These are phyloP conservation scores for Leccinum pallidistipes DNA, from an alignment of 1,284 basidiomycete genomes.

Conservation along the genomic window DNA sequence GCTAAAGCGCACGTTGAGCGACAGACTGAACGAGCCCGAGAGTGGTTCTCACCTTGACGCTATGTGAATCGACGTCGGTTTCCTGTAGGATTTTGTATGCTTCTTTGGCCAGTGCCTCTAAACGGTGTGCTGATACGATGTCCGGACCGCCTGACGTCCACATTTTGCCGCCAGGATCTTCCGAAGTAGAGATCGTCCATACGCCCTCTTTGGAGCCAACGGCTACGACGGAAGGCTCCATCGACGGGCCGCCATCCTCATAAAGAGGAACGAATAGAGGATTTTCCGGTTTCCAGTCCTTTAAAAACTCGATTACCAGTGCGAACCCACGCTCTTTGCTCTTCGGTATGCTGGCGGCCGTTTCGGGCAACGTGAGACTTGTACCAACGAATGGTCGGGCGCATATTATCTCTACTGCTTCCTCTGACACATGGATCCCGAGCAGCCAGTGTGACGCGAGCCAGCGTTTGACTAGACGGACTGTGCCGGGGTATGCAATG, in stretches of 20 bases:
- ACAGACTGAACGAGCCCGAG: neutral
- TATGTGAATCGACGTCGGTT: conserved; percentile 32
- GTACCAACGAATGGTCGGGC: conserved; percentile 59
- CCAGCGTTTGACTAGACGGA: conserved; percentile 92
- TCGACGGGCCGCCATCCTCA: conserved; percentile 34
- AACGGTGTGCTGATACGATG: conserved; percentile 67
- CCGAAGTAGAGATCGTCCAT: conserved; percentile 84
- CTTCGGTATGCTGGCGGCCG: conserved; percentile 45
- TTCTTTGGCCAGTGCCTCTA: conserved; percentile 72
- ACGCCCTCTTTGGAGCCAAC: conserved; percentile 49
- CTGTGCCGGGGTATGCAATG: conserved; percentile 80
- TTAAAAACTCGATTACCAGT: conserved; percentile 71
- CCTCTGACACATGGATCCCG: conserved; percentile 64
- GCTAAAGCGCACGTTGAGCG: conserved; percentile 41
- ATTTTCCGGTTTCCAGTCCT: conserved; percentile 83
- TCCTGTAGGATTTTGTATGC: conserved; percentile 46
- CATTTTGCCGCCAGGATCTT: conserved; percentile 70
- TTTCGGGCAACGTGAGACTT: conserved; percentile 10
- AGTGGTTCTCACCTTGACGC: conserved; percentile 51
- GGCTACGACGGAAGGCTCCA: conserved; percentile 20
- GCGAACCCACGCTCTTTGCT: conserved; percentile 85
- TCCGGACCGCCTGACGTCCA: conserved; percentile 75
- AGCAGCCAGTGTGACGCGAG: conserved; percentile 88
- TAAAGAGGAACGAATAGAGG: conserved; percentile 64
- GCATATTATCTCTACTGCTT: conserved; percentile 85